Base-by-base conservation (phyloP, 495 filamentous ascomycete species). In the Aspergillus baeticus region DNA sequence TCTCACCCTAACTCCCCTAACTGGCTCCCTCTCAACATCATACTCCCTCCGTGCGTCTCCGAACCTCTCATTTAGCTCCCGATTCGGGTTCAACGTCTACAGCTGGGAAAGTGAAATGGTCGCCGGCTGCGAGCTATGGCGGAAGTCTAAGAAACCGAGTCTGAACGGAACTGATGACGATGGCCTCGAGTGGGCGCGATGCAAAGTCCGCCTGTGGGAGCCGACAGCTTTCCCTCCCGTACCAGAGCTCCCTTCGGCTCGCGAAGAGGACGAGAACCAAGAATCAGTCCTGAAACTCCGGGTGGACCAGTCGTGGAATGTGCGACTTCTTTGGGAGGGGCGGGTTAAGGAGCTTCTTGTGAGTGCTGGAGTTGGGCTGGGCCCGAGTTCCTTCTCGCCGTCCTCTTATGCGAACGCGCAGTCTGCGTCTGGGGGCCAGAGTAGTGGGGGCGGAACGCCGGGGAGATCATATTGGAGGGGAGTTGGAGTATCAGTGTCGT, bases 1-100 rank as follows among this genome's bases (percentile, higher is more conserved):
- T 5, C 74, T 94, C 59, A 95, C 90, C 13, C 67, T 97, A 31
- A 96, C 95, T 45, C 94, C 94, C 0, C 77, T 98, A 10, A 97
- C 96, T 80, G 94, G 94, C 26, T 95, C 87, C 55, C 76, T 98
- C 48, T 91, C 87, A 39, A 87, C 90, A 23, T 95, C 87, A 6
- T 98, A 98, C 63, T 90, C 94, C 13, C 86, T 96, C 11, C 85
- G 88, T 61, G 94, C 93, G 6, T 87, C 88, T 18, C 84, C 81
- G 11, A 84, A 91, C 55, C 82, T 94, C 48, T 86, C 91, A 1
- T 83, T 98, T 43, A 93, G 91, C 55, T 91, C 90, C 29, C 84
- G 87, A 37, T 93, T 98, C 74, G 91, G 94, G 59, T 98, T 98
- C 69, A 98, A 98, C 66, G 91, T 96, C 47, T 97, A 96, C 74